Percentiles rank a stretch among this genome's conserved stretches.
Evolutionary conservation across 2,329 filamentous ascomycete species (phyloP).

Genomic region (Cordyceps javanica): DNA sequence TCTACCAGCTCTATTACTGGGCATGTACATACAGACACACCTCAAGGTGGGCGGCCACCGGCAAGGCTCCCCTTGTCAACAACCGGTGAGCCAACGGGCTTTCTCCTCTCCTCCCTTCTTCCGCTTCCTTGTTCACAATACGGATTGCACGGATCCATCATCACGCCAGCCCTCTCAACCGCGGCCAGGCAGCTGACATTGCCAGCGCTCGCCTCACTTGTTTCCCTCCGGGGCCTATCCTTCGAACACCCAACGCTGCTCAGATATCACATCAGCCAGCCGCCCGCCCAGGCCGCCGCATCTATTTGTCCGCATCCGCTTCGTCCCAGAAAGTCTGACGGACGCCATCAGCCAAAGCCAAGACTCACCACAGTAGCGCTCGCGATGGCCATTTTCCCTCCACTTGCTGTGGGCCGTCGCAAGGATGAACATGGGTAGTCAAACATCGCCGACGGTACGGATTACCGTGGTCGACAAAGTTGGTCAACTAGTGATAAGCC

Average conservation of each 20-base stretch:
- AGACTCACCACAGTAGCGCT: not conserved
- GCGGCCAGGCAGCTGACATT: not conserved
- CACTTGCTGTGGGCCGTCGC: constrained; percentile 4
- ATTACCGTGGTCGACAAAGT: not conserved
- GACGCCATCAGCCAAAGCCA: constrained; percentile 7
- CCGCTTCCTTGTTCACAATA: not conserved
- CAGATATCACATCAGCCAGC: constrained; percentile 9
- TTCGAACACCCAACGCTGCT: not conserved
- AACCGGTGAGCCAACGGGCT: not conserved
- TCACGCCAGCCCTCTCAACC: not conserved
- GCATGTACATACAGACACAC: not conserved
- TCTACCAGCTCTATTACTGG: not conserved
- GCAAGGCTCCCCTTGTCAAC: not conserved
- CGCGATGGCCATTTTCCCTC: not conserved
- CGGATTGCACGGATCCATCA: constrained; percentile 2
- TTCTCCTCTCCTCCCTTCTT: not conserved
- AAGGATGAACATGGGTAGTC: not conserved
- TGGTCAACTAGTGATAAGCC: not conserved
- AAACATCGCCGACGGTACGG: constrained; percentile 5
- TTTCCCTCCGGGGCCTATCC: not conserved
- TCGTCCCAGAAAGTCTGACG: not conserved
- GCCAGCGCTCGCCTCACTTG: constrained; percentile 6
- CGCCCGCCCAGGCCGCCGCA: not conserved
- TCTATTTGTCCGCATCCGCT: constrained; percentile 3
- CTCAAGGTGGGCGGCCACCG: not conserved